phyloP scores from a whole-genome alignment of 2,329 filamentous ascomycete genomes.

The Alternaria conjuncta region DNA sequence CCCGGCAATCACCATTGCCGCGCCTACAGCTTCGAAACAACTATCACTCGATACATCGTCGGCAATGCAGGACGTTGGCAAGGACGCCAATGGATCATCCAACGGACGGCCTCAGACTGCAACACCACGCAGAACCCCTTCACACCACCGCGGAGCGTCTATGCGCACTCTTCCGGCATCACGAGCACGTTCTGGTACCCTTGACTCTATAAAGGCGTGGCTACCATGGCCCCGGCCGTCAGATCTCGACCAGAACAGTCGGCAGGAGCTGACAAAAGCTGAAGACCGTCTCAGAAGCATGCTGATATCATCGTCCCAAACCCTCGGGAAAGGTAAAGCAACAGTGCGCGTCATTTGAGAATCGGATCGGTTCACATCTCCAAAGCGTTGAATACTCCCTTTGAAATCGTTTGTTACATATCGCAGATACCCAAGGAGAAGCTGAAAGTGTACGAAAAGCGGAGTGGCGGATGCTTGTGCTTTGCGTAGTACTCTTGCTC shows the following conservation, averaged over 20 bases:
- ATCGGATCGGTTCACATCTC: background rate
- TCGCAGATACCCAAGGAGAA: background rate
- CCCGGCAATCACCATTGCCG: conserved; percentile 42
- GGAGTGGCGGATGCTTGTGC: background rate
- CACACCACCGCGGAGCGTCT: conserved; percentile 34
- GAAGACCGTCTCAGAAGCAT: conserved; percentile 42
- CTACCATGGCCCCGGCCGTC: conserved; percentile 42
- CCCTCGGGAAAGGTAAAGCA: conserved; percentile 37
- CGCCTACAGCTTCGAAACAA: conserved; percentile 45
- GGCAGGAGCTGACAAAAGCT: conserved; percentile 38
- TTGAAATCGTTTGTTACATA: background rate
- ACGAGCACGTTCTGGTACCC: conserved; percentile 33
- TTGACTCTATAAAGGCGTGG: conserved; percentile 44
- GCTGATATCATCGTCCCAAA: conserved; percentile 34
- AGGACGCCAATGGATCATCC: conserved; percentile 10
- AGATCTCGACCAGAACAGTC: conserved; percentile 17
- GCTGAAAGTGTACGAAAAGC: background rate
- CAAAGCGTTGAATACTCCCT: background rate
- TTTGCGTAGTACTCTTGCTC: background rate
- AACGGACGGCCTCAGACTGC: conserved; percentile 19
- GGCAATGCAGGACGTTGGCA: conserved; percentile 31
- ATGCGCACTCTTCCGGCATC: conserved; percentile 26
- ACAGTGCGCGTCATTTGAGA: conserved; percentile 28
- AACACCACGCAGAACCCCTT: conserved; percentile 10
- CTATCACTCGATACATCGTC: conserved; percentile 43